These are phyloP conservation scores for Filobasidium uniguttulatum DNA, from an alignment of 1,284 basidiomycete species.

Conservation along the genomic window DNA sequence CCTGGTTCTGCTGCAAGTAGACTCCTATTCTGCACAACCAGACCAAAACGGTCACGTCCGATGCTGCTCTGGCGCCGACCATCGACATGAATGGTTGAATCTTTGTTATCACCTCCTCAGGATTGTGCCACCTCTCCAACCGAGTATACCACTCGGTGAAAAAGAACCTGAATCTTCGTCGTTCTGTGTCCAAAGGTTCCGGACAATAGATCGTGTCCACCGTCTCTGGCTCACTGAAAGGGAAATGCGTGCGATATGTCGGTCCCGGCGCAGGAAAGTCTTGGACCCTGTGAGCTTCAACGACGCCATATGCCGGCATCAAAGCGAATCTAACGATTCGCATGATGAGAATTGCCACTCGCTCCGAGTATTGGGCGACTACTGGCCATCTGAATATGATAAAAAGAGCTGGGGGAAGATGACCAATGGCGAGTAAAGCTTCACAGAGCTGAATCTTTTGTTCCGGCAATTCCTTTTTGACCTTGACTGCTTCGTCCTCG, in stretches of 20 bases:
- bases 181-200: slow-evolving; percentile 6
- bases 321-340: slow-evolving; percentile 57
- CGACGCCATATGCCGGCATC: slow-evolving; percentile 49
- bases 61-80: slow-evolving; percentile 58
- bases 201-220: slow-evolving; percentile 9
- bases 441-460: slow-evolving; percentile 69
- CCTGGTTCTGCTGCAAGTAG: too few species aligned
- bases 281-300: slow-evolving; percentile 21
- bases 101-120: slow-evolving; percentile 47
- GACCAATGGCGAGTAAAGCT: slow-evolving; percentile 76
- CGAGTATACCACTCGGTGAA: slow-evolving; percentile 66
- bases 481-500: slow-evolving; percentile 20
- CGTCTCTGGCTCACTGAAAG: slow-evolving; percentile 26
- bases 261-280: neutral
- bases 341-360: slow-evolving; percentile 71
- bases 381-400: slow-evolving; percentile 74
- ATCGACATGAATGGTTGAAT: slow-evolving; percentile 59
- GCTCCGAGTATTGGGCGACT: slow-evolving; percentile 65
- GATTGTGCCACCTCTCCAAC: slow-evolving; percentile 50
- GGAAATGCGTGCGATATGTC: slow-evolving; percentile 12
- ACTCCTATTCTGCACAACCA: slow-evolving; percentile 50
- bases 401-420: slow-evolving; percentile 58
- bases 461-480: slow-evolving; percentile 46
- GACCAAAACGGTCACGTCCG: slow-evolving; percentile 52
- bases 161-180: slow-evolving; percentile 60